phyloP scores from a whole-genome alignment of 2,329 filamentous ascomycete species.

The Penicillium paneum region DNA sequence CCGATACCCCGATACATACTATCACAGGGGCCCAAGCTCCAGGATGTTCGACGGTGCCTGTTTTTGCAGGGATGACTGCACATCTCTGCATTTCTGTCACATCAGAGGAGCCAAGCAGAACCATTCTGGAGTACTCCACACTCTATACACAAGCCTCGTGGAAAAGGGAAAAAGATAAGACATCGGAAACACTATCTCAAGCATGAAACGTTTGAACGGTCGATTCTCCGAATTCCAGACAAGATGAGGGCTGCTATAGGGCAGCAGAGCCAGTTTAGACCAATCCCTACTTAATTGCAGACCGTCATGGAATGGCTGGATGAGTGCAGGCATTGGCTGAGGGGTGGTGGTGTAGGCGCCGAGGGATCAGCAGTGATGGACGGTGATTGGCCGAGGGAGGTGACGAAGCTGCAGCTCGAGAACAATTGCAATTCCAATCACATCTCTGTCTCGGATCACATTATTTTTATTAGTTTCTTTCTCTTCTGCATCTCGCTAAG shows the following conservation, averaged over 20 bases:
- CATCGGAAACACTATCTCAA: constrained; percentile 6
- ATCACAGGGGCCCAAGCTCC: constrained; percentile 14
- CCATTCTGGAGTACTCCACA: neutral
- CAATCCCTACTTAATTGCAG: neutral
- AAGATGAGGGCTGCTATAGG: neutral
- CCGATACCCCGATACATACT: neutral
- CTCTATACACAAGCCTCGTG: neutral
- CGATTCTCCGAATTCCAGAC: neutral
- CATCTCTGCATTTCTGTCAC: constrained; percentile 16
- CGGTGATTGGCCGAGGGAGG: constrained; percentile 22
- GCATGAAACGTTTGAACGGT: constrained; percentile 10
- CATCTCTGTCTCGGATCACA: constrained; percentile 17
- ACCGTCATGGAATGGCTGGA: neutral
- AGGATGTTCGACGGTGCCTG: constrained; percentile 2
- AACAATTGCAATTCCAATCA: constrained; percentile 26
- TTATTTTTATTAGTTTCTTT: neutral
- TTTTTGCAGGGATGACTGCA: constrained; percentile 7
- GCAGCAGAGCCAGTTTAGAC: neutral
- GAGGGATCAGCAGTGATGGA: constrained; percentile 18
- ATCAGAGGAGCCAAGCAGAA: constrained; percentile 14
- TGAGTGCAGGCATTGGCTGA: constrained; percentile 15
- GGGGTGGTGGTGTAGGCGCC: constrained; percentile 19
- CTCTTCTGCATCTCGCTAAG: neutral
- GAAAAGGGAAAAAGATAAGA: neutral
- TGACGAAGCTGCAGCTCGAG: constrained; percentile 27